Conservation (phyloP, 441 rosid genomes). For the Pelargonium cotyledonis region DNA sequence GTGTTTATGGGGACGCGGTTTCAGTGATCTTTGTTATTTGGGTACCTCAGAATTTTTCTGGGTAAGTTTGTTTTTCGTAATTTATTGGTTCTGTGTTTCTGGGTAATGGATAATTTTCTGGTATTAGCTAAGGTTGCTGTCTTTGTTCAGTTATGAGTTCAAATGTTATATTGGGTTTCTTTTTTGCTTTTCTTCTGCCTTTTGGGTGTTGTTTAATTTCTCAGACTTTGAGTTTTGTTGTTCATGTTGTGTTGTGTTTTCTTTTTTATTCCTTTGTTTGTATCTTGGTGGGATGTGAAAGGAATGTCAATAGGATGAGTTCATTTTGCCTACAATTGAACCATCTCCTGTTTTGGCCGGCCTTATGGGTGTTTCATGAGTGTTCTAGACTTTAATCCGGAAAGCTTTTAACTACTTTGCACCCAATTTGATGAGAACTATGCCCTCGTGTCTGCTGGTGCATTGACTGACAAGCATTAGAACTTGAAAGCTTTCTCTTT, state of each 20-base stretch:
- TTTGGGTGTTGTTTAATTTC: not conserved
- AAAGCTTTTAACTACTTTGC: not conserved
- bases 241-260: not conserved
- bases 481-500: not conserved
- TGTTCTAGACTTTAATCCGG: not conserved
- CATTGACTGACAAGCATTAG: not conserved
- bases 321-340: not conserved
- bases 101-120: not conserved
- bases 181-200: not conserved
- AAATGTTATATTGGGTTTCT: not conserved
- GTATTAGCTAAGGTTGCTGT: not conserved
- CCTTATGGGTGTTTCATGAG: no score
- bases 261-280: not conserved
- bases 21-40: not conserved
- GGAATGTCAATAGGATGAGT: not conserved
- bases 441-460: not conserved
- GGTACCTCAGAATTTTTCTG: not conserved
- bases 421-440: not conserved
- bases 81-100: not conserved
- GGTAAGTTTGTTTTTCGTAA: not conserved
- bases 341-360: no score
- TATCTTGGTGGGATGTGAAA: not conserved
- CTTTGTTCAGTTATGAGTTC: not conserved
- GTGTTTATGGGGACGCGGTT: not conserved
- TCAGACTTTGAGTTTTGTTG: not conserved